Evolutionary conservation across 495 filamentous ascomycete genomes (phyloP).

Genomic region (Halenospora varia): DNA sequence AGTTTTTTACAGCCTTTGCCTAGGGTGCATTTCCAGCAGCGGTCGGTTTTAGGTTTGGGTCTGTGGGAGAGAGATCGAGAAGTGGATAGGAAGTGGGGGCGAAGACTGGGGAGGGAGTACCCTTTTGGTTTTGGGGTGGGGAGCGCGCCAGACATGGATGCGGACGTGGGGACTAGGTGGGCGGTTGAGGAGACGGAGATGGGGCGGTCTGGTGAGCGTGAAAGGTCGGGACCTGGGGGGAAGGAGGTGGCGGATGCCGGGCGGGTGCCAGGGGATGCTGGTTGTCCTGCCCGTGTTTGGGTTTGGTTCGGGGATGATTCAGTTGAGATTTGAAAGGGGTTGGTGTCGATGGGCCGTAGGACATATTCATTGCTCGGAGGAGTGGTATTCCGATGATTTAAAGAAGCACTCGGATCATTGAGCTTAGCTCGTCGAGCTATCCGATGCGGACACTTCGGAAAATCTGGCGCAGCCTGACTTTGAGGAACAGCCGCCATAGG

Average conservation of each 20-base stretch:
- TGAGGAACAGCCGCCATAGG: not conserved
- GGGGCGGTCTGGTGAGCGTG: no score
- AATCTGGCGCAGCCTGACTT: not conserved
- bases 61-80: no score
- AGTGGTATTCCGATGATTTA: not conserved
- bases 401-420: not conserved
- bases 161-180: no score
- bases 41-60: not conserved
- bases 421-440: not conserved
- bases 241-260: no score
- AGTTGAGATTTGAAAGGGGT: not conserved
- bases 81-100: not conserved
- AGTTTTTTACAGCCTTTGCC: conserved; percentile 4
- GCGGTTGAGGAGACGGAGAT: no score
- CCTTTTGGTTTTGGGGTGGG: no score
- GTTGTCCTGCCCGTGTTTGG: no score
- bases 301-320: no score
- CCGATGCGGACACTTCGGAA: not conserved
- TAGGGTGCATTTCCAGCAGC: conserved; percentile 24
- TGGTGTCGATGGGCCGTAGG: not conserved
- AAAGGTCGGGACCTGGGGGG: no score
- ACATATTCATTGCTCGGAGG: conserved; percentile 9
- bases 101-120: not conserved
- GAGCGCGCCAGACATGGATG: no score
- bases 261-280: no score